Evolutionary conservation across 768 basidiomycete species (phyloP).

Genomic region (Cantharellus anzutake): DNA sequence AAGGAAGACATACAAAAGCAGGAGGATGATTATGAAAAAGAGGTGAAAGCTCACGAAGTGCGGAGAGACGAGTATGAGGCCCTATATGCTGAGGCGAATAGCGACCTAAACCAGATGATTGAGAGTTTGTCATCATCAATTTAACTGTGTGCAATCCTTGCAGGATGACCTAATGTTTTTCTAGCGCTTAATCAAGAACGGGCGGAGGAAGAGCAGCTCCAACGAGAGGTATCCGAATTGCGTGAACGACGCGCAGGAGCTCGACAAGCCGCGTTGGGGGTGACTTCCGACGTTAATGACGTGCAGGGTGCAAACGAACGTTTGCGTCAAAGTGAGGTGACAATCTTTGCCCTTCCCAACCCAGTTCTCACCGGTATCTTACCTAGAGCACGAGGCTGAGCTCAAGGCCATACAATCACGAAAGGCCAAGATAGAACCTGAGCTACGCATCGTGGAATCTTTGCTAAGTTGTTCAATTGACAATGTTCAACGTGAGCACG

Average conservation of each 20-base stretch:
- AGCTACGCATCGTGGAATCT: conserved; percentile 37
- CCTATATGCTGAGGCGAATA: neutral
- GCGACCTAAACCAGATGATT: neutral
- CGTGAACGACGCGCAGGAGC: neutral
- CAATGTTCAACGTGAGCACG: conserved; percentile 39
- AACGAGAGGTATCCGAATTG: neutral
- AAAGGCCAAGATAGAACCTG: conserved; percentile 32
- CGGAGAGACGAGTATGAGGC: neutral
- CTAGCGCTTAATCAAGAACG: neutral
- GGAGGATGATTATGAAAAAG: neutral
- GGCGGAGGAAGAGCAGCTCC: neutral
- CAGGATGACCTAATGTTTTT: neutral
- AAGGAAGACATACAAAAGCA: neutral
- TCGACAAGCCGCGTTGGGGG: neutral
- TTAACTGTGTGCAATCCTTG: neutral
- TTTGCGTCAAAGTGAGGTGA: neutral
- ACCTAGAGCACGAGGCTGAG: conserved; percentile 50
- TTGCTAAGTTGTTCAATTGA: conserved; percentile 49
- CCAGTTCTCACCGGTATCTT: neutral
- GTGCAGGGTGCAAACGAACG: neutral
- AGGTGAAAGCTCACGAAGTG: neutral
- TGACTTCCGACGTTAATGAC: neutral
- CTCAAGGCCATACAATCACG: conserved; percentile 32
- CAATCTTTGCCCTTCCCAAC: neutral
- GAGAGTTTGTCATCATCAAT: neutral